Evolutionary conservation across 1,139 yeast species (phyloP).

Genomic region (Magnusiomyces ingens): DNA sequence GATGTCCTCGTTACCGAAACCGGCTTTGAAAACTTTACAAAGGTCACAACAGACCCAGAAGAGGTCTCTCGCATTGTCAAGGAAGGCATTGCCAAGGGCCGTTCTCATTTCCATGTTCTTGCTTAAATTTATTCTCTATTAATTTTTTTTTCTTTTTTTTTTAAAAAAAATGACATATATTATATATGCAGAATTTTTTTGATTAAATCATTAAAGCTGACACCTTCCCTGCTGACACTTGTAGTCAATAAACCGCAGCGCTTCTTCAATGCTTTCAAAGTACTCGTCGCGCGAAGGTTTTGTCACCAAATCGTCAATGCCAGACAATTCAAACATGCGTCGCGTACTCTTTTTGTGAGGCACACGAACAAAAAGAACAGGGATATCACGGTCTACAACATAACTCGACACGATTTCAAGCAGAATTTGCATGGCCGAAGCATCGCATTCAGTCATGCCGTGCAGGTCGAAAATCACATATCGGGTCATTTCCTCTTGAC

Average conservation of each 20-base stretch:
- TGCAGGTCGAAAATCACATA: constrained; percentile 73
- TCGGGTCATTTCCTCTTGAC: constrained; percentile 50
- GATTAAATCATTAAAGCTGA: background rate
- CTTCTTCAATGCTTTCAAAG: constrained; percentile 34
- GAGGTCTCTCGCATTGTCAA: constrained; percentile 74
- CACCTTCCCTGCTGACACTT: background rate
- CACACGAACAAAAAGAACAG: constrained; percentile 61
- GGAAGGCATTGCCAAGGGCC: constrained; percentile 60
- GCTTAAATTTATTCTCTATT: constrained; percentile 19
- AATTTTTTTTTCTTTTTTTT: background rate
- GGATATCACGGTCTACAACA: constrained; percentile 48
- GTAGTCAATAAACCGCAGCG: constrained; percentile 26
- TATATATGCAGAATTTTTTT: background rate
- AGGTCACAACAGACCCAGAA: constrained; percentile 74
- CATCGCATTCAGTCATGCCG: constrained; percentile 84
- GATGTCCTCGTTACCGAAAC: constrained; percentile 69
- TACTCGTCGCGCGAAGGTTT: constrained; percentile 23
- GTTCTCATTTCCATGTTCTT: constrained; percentile 57
- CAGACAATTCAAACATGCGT: constrained; percentile 35
- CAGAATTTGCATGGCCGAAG: constrained; percentile 78
- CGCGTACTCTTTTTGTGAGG: constrained; percentile 39
- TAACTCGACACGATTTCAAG: constrained; percentile 47
- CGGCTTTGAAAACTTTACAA: constrained; percentile 78
- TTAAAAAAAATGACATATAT: background rate
- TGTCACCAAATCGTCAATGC: constrained; percentile 29